Base-by-base conservation (phyloP, 306 rosid species). In the Quercus bicolor region DNA sequence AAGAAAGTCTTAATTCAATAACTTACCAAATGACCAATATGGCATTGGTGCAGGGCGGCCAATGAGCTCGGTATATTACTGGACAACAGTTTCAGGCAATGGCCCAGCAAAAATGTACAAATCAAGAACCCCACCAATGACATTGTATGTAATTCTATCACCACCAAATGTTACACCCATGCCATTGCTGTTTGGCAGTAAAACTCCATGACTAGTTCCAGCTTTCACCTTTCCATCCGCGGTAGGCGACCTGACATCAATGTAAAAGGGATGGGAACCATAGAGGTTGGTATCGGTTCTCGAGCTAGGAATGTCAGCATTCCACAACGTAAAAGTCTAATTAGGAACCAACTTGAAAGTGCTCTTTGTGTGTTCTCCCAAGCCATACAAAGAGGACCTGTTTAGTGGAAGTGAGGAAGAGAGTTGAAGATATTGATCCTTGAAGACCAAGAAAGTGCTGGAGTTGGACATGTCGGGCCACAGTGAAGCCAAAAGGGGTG, bases 181-280 rank as follows among this genome's bases (percentile, higher is more conserved):
- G 52, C 97, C 97, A 80, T 94, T 90, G 52, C 91, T 92, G 37
- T 92, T 94, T 6, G 89, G 77, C 16, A 92, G 57, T 84, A 94
- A 75, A 34, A 92, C 98, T 34, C 97, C 98, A 79, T 94, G 97
- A 11, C 4, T 48, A 13, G 53, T 48, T 48, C 16, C 53, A 2
- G 53, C 53, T 11, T 11, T 48, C 53, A 48, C 53, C 89, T 84
- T 12, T 85, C 78, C 19, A 97, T 97, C 2, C 65, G 81, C 53
- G 73, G 53, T 48, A 11, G 87, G 79, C 1, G 90, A 87, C 43
- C 94, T 82, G 57, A 92, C 84, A 8, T 94, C 97, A 75, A 94
- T 65, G 83, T 92, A 94, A 79, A 94, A 94, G 0, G 97, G 98
- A 81, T 94, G 98, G 19, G 97, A 89, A 15, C 97, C 97, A 52